These are phyloP conservation scores for Coprinopsis strossmayeri DNA, from an alignment of 768 basidiomycete genomes.

Conservation along the genomic window DNA sequence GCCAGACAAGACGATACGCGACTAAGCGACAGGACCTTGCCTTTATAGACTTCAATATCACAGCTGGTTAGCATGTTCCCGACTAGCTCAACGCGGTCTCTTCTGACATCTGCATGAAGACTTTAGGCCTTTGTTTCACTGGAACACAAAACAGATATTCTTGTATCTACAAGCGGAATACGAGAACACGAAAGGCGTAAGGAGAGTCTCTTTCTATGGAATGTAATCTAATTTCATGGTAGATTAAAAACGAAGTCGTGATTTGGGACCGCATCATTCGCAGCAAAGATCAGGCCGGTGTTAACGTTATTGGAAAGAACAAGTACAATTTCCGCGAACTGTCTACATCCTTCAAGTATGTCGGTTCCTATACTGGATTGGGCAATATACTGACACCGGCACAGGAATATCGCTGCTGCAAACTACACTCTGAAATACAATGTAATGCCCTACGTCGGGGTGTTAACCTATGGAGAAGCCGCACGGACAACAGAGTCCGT, in stretches of 20 bases:
- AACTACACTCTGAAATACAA: slow-evolving; percentile 80
- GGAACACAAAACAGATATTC: slow-evolving; percentile 97
- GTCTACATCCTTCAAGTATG: slow-evolving; percentile 67
- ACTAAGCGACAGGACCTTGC: slow-evolving; percentile 68
- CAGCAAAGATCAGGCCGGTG: slow-evolving; percentile 65
- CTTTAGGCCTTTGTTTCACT: slow-evolving; percentile 78
- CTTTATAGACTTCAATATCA: slow-evolving; percentile 75
- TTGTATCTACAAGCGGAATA: slow-evolving; percentile 85
- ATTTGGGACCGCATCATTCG: slow-evolving; percentile 90
- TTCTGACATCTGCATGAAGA: slow-evolving; percentile 36
- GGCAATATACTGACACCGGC: slow-evolving; percentile 4
- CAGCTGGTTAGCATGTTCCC: slow-evolving; percentile 50
- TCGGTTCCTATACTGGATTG: slow-evolving; percentile 6
- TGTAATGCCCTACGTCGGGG: slow-evolving; percentile 84
- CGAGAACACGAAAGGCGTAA: slow-evolving; percentile 62
- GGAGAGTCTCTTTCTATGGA: slow-evolving; percentile 18
- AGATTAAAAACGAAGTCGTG: slow-evolving; percentile 52
- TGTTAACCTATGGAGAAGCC: slow-evolving; percentile 74
- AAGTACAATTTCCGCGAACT: slow-evolving; percentile 82
- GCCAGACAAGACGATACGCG: slow-evolving; percentile 40
- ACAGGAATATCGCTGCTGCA: slow-evolving; percentile 58
- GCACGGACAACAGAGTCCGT: slow-evolving; percentile 32
- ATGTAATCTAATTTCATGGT: slow-evolving; percentile 3
- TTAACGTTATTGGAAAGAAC: slow-evolving; percentile 64
- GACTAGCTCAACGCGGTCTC: slow-evolving; percentile 1